Percentiles rank a stretch among this genome's conserved stretches.
These are phyloP conservation scores for Nicotiana otophora DNA, from an alignment of 257 asterid genomes.

Conservation along the genomic window DNA sequence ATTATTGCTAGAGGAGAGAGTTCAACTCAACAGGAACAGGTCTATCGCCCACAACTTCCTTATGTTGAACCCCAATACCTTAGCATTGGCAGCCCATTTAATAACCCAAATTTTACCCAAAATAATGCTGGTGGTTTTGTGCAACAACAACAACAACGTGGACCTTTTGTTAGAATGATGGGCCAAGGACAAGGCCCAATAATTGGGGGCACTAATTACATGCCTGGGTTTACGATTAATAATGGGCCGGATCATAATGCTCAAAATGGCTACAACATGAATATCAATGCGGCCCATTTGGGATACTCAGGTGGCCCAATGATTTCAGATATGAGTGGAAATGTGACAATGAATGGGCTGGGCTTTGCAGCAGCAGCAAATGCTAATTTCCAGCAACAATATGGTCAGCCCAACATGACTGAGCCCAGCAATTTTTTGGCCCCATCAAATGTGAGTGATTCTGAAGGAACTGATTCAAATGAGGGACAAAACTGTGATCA, in stretches of 20 bases:
- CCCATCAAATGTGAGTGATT: not conserved
- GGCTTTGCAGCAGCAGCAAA: not conserved
- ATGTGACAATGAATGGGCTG: not conserved
- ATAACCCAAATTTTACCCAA: not conserved
- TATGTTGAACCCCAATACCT: not conserved
- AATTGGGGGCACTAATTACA: not conserved
- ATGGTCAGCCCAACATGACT: not conserved
- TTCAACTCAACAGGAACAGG: not conserved
- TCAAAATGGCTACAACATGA: not conserved
- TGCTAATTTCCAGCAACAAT: not conserved
- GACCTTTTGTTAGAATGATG: too few species aligned
- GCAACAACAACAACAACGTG: not conserved
- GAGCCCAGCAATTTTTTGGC: not conserved
- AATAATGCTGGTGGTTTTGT: not conserved
- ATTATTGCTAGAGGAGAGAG: not conserved
- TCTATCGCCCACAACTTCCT: not conserved
- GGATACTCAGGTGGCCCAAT: not conserved
- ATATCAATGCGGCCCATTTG: not conserved
- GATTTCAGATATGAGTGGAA: fast-evolving
- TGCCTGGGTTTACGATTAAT: not conserved
- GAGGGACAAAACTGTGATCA: not conserved
- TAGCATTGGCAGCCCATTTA: not conserved
- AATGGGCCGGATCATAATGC: not conserved
- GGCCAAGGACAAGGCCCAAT: not conserved
- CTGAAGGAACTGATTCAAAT: not conserved